Percentiles rank a stretch among this genome's conserved stretches.
Conservation (phyloP, 2,329 filamentous ascomycete species). For the Colletotrichum sp. region DNA sequence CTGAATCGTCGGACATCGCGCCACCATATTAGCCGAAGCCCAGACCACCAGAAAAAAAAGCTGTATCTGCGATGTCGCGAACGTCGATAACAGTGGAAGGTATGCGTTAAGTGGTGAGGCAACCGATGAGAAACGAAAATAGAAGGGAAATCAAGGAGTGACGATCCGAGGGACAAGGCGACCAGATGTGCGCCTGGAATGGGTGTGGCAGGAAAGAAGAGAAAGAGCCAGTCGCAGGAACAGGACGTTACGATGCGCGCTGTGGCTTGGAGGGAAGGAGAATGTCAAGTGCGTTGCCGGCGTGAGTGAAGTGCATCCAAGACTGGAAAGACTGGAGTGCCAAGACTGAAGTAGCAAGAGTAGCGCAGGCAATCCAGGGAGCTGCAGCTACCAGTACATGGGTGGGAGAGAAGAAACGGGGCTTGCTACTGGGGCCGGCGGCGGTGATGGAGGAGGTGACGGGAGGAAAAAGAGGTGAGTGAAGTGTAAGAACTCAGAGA, state of each 20-base stretch:
- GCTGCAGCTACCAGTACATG: not conserved
- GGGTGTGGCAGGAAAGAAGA: slow-evolving; percentile 8
- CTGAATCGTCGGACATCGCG: slow-evolving; percentile 33
- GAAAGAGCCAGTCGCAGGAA: not conserved
- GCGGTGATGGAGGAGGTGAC: not conserved
- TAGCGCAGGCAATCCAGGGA: not conserved
- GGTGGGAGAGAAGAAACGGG: slow-evolving; percentile 8
- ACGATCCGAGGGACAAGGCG: slow-evolving; percentile 10
- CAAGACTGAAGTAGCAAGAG: not conserved
- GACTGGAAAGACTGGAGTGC: slow-evolving; percentile 7
- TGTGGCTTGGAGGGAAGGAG: slow-evolving; percentile 14
- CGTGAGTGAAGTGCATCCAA: not conserved
- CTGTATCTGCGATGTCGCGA: not conserved
- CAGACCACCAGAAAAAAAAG: not conserved
- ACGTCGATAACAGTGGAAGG: not conserved
- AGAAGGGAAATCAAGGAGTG: slow-evolving; percentile 10
- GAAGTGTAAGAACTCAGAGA: not conserved
- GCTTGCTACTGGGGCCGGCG: slow-evolving; percentile 4
- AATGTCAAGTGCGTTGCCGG: not conserved
- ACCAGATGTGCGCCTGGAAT: not conserved
- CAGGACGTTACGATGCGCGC: slow-evolving; percentile 1
- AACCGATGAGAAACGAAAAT: not conserved
- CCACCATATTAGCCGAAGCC: slow-evolving; percentile 32
- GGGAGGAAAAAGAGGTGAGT: not conserved
- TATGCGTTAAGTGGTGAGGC: not conserved